A percentile compares a stretch with the other conserved stretches of the same genome.
Evolutionary conservation across 2,329 filamentous ascomycete species (phyloP).

Genomic region (Botryotinia convoluta): DNA sequence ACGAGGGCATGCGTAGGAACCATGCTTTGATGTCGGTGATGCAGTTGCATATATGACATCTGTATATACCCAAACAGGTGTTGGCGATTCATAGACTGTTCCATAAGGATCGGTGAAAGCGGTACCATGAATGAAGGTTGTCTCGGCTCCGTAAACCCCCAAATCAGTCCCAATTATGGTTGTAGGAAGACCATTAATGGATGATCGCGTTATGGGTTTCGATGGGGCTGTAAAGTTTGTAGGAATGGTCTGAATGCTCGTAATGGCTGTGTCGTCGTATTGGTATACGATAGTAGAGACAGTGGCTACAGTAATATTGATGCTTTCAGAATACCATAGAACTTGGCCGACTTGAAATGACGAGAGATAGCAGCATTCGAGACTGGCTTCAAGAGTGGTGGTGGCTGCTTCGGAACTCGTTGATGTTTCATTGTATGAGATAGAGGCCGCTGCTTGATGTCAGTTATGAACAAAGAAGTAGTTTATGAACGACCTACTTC

Average conservation of each 20-base stretch:
- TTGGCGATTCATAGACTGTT: constrained; percentile 22
- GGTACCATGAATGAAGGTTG: constrained; percentile 22
- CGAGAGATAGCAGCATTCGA: constrained; percentile 22
- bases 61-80: constrained; percentile 23
- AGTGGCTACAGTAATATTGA: constrained; percentile 22
- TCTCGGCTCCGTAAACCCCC: constrained; percentile 19
- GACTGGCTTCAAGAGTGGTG: constrained; percentile 3
- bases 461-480: background rate
- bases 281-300: constrained; percentile 24
- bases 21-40: background rate
- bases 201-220: background rate
- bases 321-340: constrained; percentile 22
- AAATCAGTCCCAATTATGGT: constrained; percentile 17
- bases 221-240: constrained; percentile 17
- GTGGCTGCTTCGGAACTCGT: background rate
- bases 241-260: constrained; percentile 11
- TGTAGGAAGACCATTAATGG: constrained; percentile 16
- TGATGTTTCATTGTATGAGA: constrained; percentile 11
- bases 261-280: constrained; percentile 23
- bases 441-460: background rate
- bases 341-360: constrained; percentile 21
- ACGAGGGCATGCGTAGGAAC: constrained; percentile 17
- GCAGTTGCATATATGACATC: constrained; percentile 13
- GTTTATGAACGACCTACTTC: background rate
- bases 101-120: constrained; percentile 28